Percentiles rank a stretch among this genome's conserved stretches.
These are phyloP conservation scores for Aspergillus egyptiacus DNA, from an alignment of 495 filamentous ascomycete genomes.

Conservation along the genomic window DNA sequence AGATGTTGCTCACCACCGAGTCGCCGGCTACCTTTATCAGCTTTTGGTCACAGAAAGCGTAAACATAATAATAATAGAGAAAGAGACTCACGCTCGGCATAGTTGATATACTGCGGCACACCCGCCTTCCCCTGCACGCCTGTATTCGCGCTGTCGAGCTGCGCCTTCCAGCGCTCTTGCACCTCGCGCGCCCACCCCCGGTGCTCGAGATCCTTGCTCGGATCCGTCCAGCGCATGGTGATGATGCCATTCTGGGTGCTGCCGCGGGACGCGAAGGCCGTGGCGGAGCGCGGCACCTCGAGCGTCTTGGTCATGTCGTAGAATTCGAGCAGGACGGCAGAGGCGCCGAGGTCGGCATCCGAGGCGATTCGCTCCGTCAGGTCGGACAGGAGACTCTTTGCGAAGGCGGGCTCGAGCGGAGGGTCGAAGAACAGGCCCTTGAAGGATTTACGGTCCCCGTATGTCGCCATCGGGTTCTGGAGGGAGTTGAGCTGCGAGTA, in stretches of 20 bases:
- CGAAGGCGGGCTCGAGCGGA: conserved; percentile 25
- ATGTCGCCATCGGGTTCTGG: conserved; percentile 35
- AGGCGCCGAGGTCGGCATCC: conserved; percentile 8
- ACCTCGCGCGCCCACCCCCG: conserved; percentile 26
- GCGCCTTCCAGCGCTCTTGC: conserved; percentile 26
- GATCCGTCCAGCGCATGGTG: conserved; percentile 29
- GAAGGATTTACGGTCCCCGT: conserved; percentile 39
- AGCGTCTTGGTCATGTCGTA: conserved; percentile 10
- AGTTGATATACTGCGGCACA: conserved; percentile 40
- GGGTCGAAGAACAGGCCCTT: conserved; percentile 47
- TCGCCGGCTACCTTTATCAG: conserved; percentile 35
- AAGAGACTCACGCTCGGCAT: conserved; percentile 35
- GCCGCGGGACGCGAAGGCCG: conserved; percentile 16
- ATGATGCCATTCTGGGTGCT: conserved; percentile 23
- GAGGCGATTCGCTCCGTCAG: conserved; percentile 23
- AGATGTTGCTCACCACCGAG: conserved; percentile 30
- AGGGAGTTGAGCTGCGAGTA: conserved; percentile 41
- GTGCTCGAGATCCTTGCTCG: conserved; percentile 25
- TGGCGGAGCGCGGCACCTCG: conserved; percentile 9
- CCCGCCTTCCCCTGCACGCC: neutral
- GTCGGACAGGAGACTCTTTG: conserved; percentile 23
- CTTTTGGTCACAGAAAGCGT: too few species aligned
- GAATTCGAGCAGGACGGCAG: conserved; percentile 10
- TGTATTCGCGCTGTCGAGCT: conserved; percentile 20
- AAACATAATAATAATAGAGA: neutral